Base-by-base conservation (phyloP, 306 rosid species). In the Rubus parviflorus region DNA sequence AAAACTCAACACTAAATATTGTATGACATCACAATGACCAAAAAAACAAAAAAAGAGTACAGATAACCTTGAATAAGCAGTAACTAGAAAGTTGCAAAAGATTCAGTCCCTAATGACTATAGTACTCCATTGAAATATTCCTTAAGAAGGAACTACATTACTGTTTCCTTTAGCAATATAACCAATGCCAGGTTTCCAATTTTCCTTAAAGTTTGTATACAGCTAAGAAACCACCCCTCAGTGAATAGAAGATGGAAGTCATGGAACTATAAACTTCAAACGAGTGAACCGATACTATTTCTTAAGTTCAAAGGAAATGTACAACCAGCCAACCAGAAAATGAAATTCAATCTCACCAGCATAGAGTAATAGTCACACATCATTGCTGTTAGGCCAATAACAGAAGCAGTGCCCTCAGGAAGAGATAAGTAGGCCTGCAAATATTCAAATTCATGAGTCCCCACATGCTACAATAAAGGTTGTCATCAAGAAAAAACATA, bases 321-420 rank as follows among this genome's bases (percentile, higher is more conserved):
- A 45, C 37, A 68, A 68, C 42, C 42, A 23, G 56, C 20, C 8
- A 30, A 70, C 40, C 41, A 70, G 60, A 70, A 70, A 25, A 20
- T 63, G 72, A 58, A 72, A 68, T 80, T 63, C 78, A 74, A 79
- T 77, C 93, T 87, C 81, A 95, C 97, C 96, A 92, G 84, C 66
- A 90, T 81, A 82, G 84, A 81, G 77, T 95, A 95, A 80, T 95
- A 97, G 80, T 95, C 97, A 41, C 89, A 87, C 97, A 95, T 92
- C 99, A 95, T 92, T 46, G 97, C 99, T 82, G 82, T 87, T 53
- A 95, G 86, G 75, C 99, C 99, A 87, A 88, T 88, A 63, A 92
- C 97, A 70, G 99, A 95, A 73, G 99, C 97, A 81, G 95, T 88
- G 70, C 99, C 99, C 84, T 95, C 99, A 35, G 99, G 97, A 86